phyloP scores from a whole-genome alignment of 768 basidiomycete species.

The Agaricus bisporus region DNA sequence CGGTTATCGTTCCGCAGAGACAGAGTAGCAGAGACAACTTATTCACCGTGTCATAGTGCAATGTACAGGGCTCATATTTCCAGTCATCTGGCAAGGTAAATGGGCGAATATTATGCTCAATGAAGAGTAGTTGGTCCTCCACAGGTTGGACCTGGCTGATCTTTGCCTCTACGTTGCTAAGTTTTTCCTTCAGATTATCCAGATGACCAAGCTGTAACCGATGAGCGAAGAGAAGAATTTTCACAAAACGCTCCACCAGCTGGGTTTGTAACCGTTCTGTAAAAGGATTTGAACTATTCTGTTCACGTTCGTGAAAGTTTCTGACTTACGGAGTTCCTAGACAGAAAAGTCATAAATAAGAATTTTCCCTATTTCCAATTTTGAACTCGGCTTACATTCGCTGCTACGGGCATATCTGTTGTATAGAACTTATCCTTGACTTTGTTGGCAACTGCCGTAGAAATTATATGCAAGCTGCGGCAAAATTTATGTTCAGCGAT shows the following conservation, averaged over 20 bases:
- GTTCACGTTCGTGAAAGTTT: not conserved
- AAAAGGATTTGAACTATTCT: not conserved
- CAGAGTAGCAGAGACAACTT: not conserved
- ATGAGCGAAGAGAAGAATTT: constrained; percentile 55
- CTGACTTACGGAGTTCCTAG: constrained; percentile 64
- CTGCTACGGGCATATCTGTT: constrained; percentile 60
- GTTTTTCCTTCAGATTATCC: constrained; percentile 47
- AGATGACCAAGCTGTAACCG: constrained; percentile 52
- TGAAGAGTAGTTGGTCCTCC: constrained; percentile 66
- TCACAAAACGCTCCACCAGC: constrained; percentile 49
- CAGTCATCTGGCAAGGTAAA: constrained; percentile 64
- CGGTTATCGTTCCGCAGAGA: not conserved
- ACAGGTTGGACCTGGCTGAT: constrained; percentile 47
- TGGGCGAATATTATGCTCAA: constrained; percentile 61
- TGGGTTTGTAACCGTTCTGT: constrained; percentile 67
- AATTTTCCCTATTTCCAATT: not conserved
- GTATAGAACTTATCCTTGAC: constrained; percentile 66
- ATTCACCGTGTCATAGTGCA: constrained; percentile 71
- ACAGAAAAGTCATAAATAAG: constrained; percentile 1
- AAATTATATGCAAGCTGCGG: constrained; percentile 61
- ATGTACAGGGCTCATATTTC: constrained; percentile 69
- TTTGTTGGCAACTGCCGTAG: constrained; percentile 63
- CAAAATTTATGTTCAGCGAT: not conserved
- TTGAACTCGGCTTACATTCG: constrained; percentile 52
- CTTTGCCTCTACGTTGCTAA: constrained; percentile 38